Base-by-base conservation (phyloP, 192 early-diverging fungal genomes). In the Gamsiella multidivaricata region DNA sequence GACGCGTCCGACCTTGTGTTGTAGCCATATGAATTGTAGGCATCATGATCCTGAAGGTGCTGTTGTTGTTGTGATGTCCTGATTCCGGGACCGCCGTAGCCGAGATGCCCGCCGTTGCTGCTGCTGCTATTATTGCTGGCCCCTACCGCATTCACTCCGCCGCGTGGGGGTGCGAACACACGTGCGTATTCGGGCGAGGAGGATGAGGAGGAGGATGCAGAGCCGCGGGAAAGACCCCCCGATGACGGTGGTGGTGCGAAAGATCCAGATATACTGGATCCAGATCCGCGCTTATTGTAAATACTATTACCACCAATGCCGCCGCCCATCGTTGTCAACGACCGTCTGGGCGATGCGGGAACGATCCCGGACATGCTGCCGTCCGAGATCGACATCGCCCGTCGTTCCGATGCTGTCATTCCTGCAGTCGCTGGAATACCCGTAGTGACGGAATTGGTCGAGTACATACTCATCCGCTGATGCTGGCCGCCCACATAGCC, bases 111-210 rank as follows among this genome's bases (percentile, higher is more conserved):
- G 25, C 8, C 2, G 18, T 17, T 34, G 47, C 49, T 63, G 32
- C 26, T 50, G 60, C 28, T 46, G 29, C 52, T 51, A 31, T 10
- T 45, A 33, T 25, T 45, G 43, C 28, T 1, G n/a, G 26, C 31
- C 26, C 37, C 31, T 20, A 29, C 22, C 20, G 26, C 34, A 0
- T 31, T 29, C n/a, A 33, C 36, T 34, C n/a, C n/a, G n/a, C n/a
- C n/a, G n/a, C 55, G 65, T 50, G 46, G 57, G 17, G 67, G 56
- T 18, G 42, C 49, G 42, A 43, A 69, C 28, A 59, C 67, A 34
- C 67, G 67, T 10, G 49, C 57, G 17, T 60, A 69, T 34, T 69
- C 67, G 0, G 67, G 43, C 5, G 36, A 51, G 3, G 67, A 50
- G n/a, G 17, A 25, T 11, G 65, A 42, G 17, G 62, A 45, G 1